A percentile compares a stretch with the other conserved stretches of the same genome.
Evolutionary conservation across 768 basidiomycete species (phyloP).

Genomic region (Neoboletus magnificus): DNA sequence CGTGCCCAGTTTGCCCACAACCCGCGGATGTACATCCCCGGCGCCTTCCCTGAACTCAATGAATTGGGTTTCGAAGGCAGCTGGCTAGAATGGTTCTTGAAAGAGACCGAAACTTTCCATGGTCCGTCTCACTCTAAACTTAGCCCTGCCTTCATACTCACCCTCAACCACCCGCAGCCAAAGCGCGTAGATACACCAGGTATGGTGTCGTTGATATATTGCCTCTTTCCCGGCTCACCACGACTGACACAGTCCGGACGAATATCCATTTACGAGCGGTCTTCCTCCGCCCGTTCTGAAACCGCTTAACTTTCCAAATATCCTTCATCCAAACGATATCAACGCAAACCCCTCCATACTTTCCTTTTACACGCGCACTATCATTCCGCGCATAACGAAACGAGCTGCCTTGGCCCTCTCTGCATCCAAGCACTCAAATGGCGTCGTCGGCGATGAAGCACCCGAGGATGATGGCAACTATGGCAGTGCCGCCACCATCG

Average conservation of each 20-base stretch:
- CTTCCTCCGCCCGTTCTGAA: slow-evolving; percentile 83
- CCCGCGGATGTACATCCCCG: slow-evolving; percentile 79
- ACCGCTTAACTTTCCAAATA: slow-evolving; percentile 66
- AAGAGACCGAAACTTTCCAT: slow-evolving; percentile 93
- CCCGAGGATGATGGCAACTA: slow-evolving; percentile 96
- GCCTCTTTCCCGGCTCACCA: not conserved
- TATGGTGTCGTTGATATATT: slow-evolving; percentile 27
- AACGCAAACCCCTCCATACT: slow-evolving; percentile 88
- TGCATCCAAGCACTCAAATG: slow-evolving; percentile 60
- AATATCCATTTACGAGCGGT: slow-evolving; percentile 87
- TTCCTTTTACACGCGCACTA: slow-evolving; percentile 81
- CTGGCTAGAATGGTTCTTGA: slow-evolving; percentile 98
- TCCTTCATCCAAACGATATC: slow-evolving; percentile 74
- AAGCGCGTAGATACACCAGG: slow-evolving; percentile 95
- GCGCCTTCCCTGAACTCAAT: slow-evolving; percentile 74
- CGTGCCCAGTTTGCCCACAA: slow-evolving; percentile 97
- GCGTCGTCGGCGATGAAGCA: slow-evolving; percentile 64
- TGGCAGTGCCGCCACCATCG: slow-evolving; percentile 90
- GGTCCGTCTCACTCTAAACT: slow-evolving; percentile 50
- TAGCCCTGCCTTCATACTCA: not conserved
- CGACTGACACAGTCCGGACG: slow-evolving; percentile 74
- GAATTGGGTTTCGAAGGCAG: slow-evolving; percentile 75
- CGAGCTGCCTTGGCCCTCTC: slow-evolving; percentile 66
- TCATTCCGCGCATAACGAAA: slow-evolving; percentile 86
- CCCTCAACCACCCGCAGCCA: slow-evolving; percentile 53